These are phyloP conservation scores for Xenosphaeropsis pyriputrescens DNA, from an alignment of 2,329 filamentous ascomycete species.

Conservation along the genomic window DNA sequence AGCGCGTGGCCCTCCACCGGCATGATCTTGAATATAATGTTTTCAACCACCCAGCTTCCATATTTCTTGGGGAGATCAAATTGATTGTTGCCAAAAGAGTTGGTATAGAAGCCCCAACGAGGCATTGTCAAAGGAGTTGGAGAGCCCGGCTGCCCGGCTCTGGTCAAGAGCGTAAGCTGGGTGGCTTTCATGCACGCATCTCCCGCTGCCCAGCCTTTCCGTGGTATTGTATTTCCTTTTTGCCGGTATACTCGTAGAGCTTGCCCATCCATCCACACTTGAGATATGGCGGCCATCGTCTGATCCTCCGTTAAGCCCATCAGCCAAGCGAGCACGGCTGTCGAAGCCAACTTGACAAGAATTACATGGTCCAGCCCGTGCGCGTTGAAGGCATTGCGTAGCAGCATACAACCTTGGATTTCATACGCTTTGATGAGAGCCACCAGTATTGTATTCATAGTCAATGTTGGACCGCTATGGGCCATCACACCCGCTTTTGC, in stretches of 20 bases:
- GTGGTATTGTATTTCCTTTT: slow-evolving; percentile 97
- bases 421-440: slow-evolving; percentile 99
- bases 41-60: slow-evolving; percentile 99
- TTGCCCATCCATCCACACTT: slow-evolving; percentile 96
- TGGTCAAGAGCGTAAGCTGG: slow-evolving; percentile 78
- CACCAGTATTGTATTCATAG: slow-evolving; percentile 81
- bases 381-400: slow-evolving; percentile 98
- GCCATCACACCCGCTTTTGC: slow-evolving; percentile 63
- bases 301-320: slow-evolving; percentile 78
- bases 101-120: slow-evolving; percentile 97
- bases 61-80: slow-evolving; percentile 95
- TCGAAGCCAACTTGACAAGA: slow-evolving; percentile 91
- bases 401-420: slow-evolving; percentile 90
- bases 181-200: slow-evolving; percentile 94
- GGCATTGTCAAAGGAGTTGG: slow-evolving; percentile 87
- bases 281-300: slow-evolving; percentile 88
- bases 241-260: slow-evolving; percentile 93
- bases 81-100: slow-evolving; percentile 88
- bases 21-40: slow-evolving; percentile 92
- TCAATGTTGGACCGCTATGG: slow-evolving; percentile 78
- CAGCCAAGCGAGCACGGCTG: slow-evolving; percentile 91
- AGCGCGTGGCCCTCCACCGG: slow-evolving; percentile 94
- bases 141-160: slow-evolving; percentile 80
- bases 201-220: slow-evolving; percentile 97
- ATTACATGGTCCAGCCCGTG: slow-evolving; percentile 96